Percentiles rank a stretch among this genome's conserved stretches.
Evolutionary conservation across 1,284 basidiomycete species (phyloP).

Genomic region (Porodaedalea pini): DNA sequence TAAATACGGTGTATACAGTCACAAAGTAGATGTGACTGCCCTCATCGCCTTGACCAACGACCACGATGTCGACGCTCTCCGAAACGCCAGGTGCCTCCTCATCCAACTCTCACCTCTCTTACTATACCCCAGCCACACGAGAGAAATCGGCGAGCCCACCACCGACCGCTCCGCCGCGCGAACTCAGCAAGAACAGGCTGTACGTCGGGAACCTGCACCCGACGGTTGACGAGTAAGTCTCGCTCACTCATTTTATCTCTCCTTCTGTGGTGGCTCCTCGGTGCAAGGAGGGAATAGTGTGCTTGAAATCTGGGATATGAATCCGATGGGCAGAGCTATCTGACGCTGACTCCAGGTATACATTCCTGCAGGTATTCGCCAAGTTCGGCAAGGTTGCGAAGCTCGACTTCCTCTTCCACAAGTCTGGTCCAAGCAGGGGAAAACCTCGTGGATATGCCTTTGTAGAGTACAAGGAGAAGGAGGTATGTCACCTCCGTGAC

Average conservation of each 20-base stretch:
- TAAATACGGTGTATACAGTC: too few species aligned
- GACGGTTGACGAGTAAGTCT: conserved; percentile 81
- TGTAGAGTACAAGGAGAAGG: conserved; percentile 75
- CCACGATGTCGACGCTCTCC: conserved; percentile 8
- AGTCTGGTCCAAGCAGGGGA: conserved; percentile 82
- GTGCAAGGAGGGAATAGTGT: conserved; percentile 1
- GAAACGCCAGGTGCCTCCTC: conserved; percentile 8
- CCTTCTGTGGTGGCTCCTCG: neutral
- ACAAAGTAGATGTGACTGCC: too few species aligned
- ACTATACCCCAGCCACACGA: neutral
- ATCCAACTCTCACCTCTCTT: conserved; percentile 8
- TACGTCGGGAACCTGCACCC: conserved; percentile 91
- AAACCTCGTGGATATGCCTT: conserved; percentile 96
- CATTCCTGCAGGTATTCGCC: conserved; percentile 84
- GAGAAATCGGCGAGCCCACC: conserved; percentile 9
- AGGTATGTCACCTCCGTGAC: conserved; percentile 55
- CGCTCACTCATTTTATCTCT: neutral
- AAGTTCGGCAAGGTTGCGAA: conserved; percentile 91
- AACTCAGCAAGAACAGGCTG: conserved; percentile 60
- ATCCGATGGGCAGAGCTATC: neutral
- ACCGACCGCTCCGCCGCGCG: conserved; percentile 21
- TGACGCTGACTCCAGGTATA: conserved; percentile 51
- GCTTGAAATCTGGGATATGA: neutral
- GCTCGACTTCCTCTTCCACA: conserved; percentile 95
- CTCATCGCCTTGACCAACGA: too few species aligned